A percentile compares a stretch with the other conserved stretches of the same genome.
These are phyloP conservation scores for Cutaneotrichosporon cutaneum DNA, from an alignment of 1,284 basidiomycete species.

Conservation along the genomic window DNA sequence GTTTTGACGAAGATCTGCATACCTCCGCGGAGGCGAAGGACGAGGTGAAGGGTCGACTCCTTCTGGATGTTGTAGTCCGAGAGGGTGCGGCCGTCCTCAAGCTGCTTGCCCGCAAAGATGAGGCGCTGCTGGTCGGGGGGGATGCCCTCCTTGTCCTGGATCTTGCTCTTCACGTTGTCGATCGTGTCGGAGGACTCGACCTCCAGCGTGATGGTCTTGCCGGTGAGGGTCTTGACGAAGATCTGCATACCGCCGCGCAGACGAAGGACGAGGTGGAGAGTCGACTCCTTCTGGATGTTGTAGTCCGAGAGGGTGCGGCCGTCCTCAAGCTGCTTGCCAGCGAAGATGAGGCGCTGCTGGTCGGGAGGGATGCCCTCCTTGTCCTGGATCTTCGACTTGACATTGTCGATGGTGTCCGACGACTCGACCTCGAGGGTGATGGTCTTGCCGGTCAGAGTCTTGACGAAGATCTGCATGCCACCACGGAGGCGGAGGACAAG, in stretches of 20 bases:
- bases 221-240: constrained; percentile 98
- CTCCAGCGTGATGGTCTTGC: constrained; percentile 94
- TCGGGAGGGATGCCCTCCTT: constrained; percentile 82
- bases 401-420: constrained; percentile 94
- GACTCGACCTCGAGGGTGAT: constrained; percentile 90
- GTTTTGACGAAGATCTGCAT: constrained; percentile 86
- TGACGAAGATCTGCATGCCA: constrained; percentile 62
- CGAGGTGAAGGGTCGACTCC: constrained; percentile 92
- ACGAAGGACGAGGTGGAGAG: constrained; percentile 91
- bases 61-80: constrained; percentile 96
- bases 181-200: constrained; percentile 90
- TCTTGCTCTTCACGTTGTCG: constrained; percentile 96
- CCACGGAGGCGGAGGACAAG: constrained; percentile 96
- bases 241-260: constrained; percentile 70
- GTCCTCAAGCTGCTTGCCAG: constrained; percentile 96
- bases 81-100: constrained; percentile 88
- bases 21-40: constrained; percentile 79
- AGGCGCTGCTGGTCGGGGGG: constrained; percentile 85
- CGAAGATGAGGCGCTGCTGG: constrained; percentile 97
- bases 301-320: constrained; percentile 86
- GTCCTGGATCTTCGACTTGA: constrained; percentile 94
- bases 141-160: constrained; percentile 92
- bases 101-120: constrained; percentile 98
- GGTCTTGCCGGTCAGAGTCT: constrained; percentile 88
- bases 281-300: constrained; percentile 95